Base-by-base conservation (phyloP, 345 rosid species). In the Rhodamnia rubescens region DNA sequence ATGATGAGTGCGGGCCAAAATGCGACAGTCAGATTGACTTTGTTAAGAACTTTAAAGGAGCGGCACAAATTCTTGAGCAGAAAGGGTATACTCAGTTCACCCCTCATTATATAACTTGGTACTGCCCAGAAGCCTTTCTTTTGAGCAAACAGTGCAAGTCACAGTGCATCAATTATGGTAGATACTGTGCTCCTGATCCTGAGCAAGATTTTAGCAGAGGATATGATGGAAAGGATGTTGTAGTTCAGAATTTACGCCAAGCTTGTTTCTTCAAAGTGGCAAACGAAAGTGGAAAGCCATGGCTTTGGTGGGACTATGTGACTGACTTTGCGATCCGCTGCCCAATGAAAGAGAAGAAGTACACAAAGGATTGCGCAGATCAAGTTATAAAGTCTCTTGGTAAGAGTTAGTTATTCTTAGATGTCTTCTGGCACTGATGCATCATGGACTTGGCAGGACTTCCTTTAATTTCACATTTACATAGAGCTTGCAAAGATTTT, bases 291-390 rank as follows among this genome's bases (percentile, higher is more conserved):
- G 92, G 92, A 53, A 91, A 90, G 85, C 94, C 94, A 1, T 92
- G 94, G 94, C 69, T 91, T 74, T 92, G 94, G 94, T 92, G 94
- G 94, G 94, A 92, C 86, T 92, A 92, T 84, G 94, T 91, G 59
- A 90, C 93, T 58, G 94, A 92, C 58, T 92, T 91, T 84, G 90
- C 91, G 1, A 91, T 91, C 87, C 87, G 94, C 54, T 92, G 94
- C 89, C 94, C 94, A 12, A 92, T 91, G 94, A 91, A 92, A 87
- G 92, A 90, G 47, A 87, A 92, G 88, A 92, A 90, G 90, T 92
- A 92, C 90, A 90, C 89, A 40, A 92, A 92, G 87, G 93, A 91
- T 40, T 91, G 94, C 78, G 94, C 93, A 13, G 90, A 91, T 55
- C 83, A 85, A 74, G 90, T 91, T 53, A 90, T 92, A 50, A 85